Percentiles rank a stretch among this genome's conserved stretches.
Evolutionary conservation across 805 yeast species (phyloP).

Genomic region (Saccharomycopsis fermentans): DNA sequence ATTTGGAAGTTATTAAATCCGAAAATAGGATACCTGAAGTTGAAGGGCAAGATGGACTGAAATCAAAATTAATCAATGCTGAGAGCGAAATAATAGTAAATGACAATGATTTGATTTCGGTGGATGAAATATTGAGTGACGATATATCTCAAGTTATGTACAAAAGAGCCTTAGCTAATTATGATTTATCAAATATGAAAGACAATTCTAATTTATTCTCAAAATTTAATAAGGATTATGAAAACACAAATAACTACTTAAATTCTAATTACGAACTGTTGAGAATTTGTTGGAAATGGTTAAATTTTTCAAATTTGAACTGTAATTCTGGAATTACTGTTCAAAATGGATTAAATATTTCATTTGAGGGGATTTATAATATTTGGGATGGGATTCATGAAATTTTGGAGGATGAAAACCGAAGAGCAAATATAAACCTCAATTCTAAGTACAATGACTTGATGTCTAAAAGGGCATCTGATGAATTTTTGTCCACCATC

Average conservation of each 20-base stretch:
- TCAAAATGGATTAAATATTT: conserved; percentile 63
- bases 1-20: not conserved
- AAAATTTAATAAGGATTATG: conserved; percentile 42
- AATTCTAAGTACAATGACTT: conserved; percentile 29
- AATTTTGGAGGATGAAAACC: conserved; percentile 27
- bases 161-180: conserved; percentile 61
- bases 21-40: not conserved
- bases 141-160: conserved; percentile 71
- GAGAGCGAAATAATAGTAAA: conserved; percentile 21
- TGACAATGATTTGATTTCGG: conserved; percentile 18
- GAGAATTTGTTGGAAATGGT: conserved; percentile 87
- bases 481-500: conserved; percentile 17
- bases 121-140: conserved; percentile 39
- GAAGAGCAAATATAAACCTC: conserved; percentile 19
- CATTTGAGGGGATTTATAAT: conserved; percentile 81
- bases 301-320: conserved; percentile 52
- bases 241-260: conserved; percentile 42
- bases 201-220: conserved; percentile 14
- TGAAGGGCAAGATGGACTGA: conserved; percentile 6
- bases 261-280: conserved; percentile 46
- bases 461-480: not conserved
- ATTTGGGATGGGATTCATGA: conserved; percentile 73
- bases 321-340: conserved; percentile 50
- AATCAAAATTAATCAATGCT: not conserved
- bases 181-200: conserved; percentile 48